Conservation (phyloP, 2,329 filamentous ascomycete species). For the Aspergillus intermedius region DNA sequence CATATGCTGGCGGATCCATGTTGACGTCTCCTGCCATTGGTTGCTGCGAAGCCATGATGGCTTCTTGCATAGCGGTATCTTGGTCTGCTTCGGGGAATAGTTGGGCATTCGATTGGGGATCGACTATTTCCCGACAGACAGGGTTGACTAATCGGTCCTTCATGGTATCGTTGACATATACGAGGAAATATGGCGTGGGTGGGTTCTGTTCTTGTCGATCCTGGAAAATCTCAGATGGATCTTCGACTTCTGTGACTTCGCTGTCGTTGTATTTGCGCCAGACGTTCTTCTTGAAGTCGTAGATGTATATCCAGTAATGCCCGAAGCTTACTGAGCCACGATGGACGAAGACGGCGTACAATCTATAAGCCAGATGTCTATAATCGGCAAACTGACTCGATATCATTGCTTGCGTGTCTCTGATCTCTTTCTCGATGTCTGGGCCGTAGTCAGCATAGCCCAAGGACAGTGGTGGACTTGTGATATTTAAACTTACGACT, state of each 20-base stretch:
- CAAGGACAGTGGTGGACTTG: neutral
- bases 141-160: conserved; percentile 55
- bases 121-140: conserved; percentile 43
- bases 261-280: conserved; percentile 97
- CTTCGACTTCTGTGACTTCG: conserved; percentile 61
- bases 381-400: conserved; percentile 57
- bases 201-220: conserved; percentile 54
- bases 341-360: conserved; percentile 93
- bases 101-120: conserved; percentile 7
- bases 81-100: conserved; percentile 1
- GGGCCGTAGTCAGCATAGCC: neutral
- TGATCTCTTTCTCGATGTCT: conserved; percentile 43
- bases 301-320: conserved; percentile 97
- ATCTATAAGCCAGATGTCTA: conserved; percentile 63
- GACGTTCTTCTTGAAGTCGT: conserved; percentile 70
- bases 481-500: conserved; percentile 27
- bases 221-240: conserved; percentile 62
- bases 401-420: conserved; percentile 44
- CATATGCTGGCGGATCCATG: conserved; percentile 25
- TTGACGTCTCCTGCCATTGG: conserved; percentile 16
- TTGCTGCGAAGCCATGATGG: conserved; percentile 4
- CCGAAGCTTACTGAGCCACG: conserved; percentile 62
- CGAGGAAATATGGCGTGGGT: conserved; percentile 76
- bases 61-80: conserved; percentile 12
- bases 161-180: conserved; percentile 67